Evolutionary conservation across 768 basidiomycete species (phyloP).

Genomic region (Tubosaeta sp.): DNA sequence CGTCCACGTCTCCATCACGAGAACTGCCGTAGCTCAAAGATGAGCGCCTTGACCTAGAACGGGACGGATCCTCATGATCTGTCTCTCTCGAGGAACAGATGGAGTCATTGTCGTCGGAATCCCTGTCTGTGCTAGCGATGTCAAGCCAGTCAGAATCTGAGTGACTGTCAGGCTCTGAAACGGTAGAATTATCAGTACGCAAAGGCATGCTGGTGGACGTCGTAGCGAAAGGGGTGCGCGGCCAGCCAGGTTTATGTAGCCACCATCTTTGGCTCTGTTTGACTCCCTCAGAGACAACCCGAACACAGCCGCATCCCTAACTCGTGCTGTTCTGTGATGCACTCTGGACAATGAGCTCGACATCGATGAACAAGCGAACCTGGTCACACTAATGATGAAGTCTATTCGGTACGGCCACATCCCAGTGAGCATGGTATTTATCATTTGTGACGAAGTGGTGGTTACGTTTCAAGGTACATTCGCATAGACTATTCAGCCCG

Average conservation of each 20-base stretch:
- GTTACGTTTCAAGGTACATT: too few species aligned
- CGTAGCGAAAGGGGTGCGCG: conserved; percentile 28
- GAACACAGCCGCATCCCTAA: conserved; percentile 7
- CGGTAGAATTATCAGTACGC: conserved; percentile 36
- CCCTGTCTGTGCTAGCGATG: conserved; percentile 57
- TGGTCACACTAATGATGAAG: too few species aligned
- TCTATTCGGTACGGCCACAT: too few species aligned
- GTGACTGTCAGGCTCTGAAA: conserved; percentile 60
- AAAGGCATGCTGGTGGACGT: conserved; percentile 31
- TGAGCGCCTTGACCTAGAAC: conserved; percentile 62
- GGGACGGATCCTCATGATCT: conserved; percentile 53
- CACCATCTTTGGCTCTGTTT: conserved; percentile 29
- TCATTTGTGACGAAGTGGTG: too few species aligned
- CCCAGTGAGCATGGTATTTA: too few species aligned
- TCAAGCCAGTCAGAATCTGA: conserved; percentile 88
- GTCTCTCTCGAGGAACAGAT: conserved; percentile 51
- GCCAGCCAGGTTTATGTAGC: conserved; percentile 24
- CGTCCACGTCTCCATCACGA: conserved; percentile 63
- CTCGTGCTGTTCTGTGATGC: not conserved
- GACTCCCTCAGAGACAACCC: conserved; percentile 1
- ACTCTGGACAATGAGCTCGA: not conserved
- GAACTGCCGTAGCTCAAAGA: conserved; percentile 69
- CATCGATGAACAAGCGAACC: too few species aligned
- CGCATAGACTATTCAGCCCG: too few species aligned
- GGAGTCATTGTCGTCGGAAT: conserved; percentile 71